These are phyloP conservation scores for Pseudozyma tsukubaensis DNA, from an alignment of 1,284 basidiomycete genomes.

Conservation along the genomic window DNA sequence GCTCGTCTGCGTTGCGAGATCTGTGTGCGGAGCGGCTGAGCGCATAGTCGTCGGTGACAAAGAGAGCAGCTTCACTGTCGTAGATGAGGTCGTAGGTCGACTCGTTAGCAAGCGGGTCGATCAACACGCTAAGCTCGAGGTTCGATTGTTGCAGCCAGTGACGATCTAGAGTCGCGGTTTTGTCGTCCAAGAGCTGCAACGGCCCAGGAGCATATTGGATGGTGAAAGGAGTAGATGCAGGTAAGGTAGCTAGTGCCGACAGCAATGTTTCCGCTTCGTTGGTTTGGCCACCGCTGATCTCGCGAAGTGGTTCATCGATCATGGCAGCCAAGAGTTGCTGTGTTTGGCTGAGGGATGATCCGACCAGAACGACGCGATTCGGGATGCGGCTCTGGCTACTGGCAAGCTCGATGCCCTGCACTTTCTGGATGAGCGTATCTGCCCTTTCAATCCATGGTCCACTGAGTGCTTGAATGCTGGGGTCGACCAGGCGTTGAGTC, in stretches of 20 bases:
- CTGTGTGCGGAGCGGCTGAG: constrained; percentile 30
- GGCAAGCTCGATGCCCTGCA: background rate
- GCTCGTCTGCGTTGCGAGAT: constrained; percentile 11
- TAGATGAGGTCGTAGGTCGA: constrained; percentile 41
- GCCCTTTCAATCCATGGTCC: constrained; percentile 24
- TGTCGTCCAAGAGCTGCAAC: constrained; percentile 1
- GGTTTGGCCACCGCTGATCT: constrained; percentile 9
- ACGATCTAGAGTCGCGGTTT: constrained; percentile 23
- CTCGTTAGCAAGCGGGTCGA: constrained; percentile 26
- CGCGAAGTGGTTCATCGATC: constrained; percentile 53
- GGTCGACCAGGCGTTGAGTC: constrained; percentile 21
- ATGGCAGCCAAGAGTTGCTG: constrained; percentile 34
- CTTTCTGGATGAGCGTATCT: constrained; percentile 18
- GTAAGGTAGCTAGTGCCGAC: background rate
- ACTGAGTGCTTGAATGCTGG: constrained; percentile 5
- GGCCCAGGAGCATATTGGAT: constrained; percentile 33
- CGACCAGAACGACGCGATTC: constrained; percentile 27
- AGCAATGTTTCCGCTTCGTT: constrained; percentile 18
- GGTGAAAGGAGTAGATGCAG: constrained; percentile 18
- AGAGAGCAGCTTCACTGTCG: constrained; percentile 43
- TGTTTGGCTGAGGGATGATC: constrained; percentile 38
- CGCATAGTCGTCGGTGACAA: constrained; percentile 48
- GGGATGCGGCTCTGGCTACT: background rate
- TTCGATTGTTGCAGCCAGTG: constrained; percentile 52
- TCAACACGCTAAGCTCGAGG: constrained; percentile 30